A percentile compares a stretch with the other conserved stretches of the same genome.
Conservation (phyloP, 192 early-diverging fungal species). For the Backusella macrospora region DNA sequence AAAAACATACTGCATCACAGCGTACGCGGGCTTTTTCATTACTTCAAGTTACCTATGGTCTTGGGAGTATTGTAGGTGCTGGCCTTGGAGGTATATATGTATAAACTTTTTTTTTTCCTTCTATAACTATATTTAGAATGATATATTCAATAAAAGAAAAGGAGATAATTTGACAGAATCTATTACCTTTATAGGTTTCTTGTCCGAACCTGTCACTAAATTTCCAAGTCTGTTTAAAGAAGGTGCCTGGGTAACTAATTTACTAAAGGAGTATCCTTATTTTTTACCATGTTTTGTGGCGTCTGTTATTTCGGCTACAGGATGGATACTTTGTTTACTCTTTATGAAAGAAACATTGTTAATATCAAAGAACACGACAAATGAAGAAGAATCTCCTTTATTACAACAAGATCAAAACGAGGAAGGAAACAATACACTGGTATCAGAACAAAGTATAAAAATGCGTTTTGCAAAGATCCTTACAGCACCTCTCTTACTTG, state of each 20-base stretch:
- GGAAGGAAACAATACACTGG: neutral
- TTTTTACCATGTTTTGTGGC: slow-evolving; percentile 71
- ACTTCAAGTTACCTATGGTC: slow-evolving; percentile 62
- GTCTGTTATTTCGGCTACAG: slow-evolving; percentile 52
- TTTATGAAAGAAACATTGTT: slow-evolving; percentile 59
- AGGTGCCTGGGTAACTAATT: slow-evolving; percentile 25
- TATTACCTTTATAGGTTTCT: slow-evolving; percentile 42
- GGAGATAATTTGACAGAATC: neutral
- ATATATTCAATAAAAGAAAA: neutral
- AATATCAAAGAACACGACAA: neutral
- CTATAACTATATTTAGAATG: too few relatives aligned
- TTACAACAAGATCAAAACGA: neutral
- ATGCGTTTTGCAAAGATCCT: slow-evolving; percentile 17
- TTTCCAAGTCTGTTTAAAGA: slow-evolving; percentile 55
- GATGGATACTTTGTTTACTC: slow-evolving; percentile 55
- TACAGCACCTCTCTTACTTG: slow-evolving; percentile 25
- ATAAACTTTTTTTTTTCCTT: slow-evolving; percentile 1
- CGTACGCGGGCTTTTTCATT: slow-evolving; percentile 61
- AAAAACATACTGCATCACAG: slow-evolving; percentile 61
- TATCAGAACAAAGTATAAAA: neutral
- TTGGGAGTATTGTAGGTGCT: slow-evolving; percentile 63
- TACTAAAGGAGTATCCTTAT: slow-evolving; percentile 66
- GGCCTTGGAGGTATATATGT: slow-evolving; percentile 53
- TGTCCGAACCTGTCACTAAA: slow-evolving; percentile 62
- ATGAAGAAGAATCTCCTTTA: neutral